Evolutionary conservation across 208 protist genomes (phyloP), one percentile per base, ranked within the genome.

Genomic region (Acanthamoeba healyi): DNA sequence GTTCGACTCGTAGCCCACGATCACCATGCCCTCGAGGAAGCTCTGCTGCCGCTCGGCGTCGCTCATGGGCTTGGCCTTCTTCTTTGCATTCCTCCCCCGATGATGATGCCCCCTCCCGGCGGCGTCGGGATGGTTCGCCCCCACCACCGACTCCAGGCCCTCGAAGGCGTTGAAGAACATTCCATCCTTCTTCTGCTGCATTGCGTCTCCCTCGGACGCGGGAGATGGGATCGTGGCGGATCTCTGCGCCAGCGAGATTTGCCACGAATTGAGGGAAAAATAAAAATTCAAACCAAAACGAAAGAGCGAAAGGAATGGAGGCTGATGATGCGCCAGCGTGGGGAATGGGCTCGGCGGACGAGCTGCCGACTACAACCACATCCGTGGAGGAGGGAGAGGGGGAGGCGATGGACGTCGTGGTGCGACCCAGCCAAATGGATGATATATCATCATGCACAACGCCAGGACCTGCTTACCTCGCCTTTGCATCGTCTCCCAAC

Each of bases 121-220:
- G 38, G 10, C 26, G 9, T 63, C 19, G 32, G 32, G n/a, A 2
- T n/a, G n/a, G n/a, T n/a, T n/a, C n/a, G n/a, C n/a, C n/a, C n/a
- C n/a, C n/a, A n/a, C 29, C 84, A 51, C 17, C 24, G 54, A 40
- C 10, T 63, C 56, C 49, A 65, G 81, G n/a, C 44, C 81, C 81
- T 89, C 81, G 42, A 91, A 91, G 15, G 58, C 84, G 42, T 91
- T 63, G 54, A 91, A 91, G 84, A 91, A 91, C 29, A 91, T 63
- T 7, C 56, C 84, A 70, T 91, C 84, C 38, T 70, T 65, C 84
- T 91, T 91, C 58, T 67, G 84, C 22, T 49, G 38, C 84, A 91
- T 42, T 14, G 34, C 26, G 26, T 77, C 17, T 77, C 34, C 10
- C 34, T 77, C 26, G 9, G 10, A 29, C 34, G 14, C 65, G 56